Evolutionary conservation across 306 rosid species (phyloP).

Genomic region (Quercus dentata): DNA sequence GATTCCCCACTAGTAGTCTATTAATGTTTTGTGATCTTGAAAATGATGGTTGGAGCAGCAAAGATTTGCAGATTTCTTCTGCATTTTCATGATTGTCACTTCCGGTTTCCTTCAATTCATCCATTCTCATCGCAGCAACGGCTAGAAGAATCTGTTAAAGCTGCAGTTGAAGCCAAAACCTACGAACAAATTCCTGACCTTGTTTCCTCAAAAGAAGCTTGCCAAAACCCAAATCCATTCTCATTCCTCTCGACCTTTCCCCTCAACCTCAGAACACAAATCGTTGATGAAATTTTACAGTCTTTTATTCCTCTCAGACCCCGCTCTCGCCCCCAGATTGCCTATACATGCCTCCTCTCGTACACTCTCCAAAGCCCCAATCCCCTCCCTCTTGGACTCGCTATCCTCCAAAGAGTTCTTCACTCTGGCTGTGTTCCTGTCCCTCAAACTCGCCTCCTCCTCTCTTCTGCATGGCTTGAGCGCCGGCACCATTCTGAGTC

Average conservation of each 20-base stretch:
- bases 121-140: constrained; percentile 29
- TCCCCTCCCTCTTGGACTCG: constrained; percentile 63
- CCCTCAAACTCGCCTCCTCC: constrained; percentile 62
- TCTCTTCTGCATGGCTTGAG: constrained; percentile 64
- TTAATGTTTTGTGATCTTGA: not conserved
- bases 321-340: constrained; percentile 39
- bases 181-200: constrained; percentile 61
- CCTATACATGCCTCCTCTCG: constrained; percentile 53
- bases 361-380: constrained; percentile 58
- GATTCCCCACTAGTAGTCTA: not conserved
- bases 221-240: constrained; percentile 65
- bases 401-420: constrained; percentile 50
- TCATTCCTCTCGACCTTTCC: constrained; percentile 60
- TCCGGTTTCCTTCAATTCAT: constrained; percentile 25
- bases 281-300: constrained; percentile 73
- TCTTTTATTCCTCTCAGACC: constrained; percentile 65
- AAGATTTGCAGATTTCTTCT: constrained; percentile 20
- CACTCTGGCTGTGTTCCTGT: constrained; percentile 64
- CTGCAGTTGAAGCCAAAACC: constrained; percentile 54
- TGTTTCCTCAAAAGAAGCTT: constrained; percentile 35
- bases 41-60: constrained; percentile 32
- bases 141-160: constrained; percentile 43
- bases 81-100: constrained; percentile 17
- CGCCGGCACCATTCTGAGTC: constrained; percentile 32
- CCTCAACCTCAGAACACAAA: constrained; percentile 33